Evolutionary conservation across 768 basidiomycete species (phyloP), one percentile per base, ranked within the genome.

Genomic region (Lactifluus echinatus): DNA sequence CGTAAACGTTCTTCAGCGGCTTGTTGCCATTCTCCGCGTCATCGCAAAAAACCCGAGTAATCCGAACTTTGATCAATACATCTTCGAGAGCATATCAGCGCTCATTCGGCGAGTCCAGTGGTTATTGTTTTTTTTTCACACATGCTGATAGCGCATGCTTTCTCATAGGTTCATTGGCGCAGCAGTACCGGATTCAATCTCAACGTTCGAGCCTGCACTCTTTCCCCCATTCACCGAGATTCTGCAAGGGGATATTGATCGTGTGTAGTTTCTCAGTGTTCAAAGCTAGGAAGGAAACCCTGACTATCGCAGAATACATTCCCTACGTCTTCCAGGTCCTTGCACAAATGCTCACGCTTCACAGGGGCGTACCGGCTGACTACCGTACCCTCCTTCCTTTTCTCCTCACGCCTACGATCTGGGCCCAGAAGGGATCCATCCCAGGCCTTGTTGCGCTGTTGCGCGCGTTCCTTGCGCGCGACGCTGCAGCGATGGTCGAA

Each of bases 301-400:
- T 34, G 46, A 34, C n/a, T 3, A 33, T 26, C 23, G 3, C 70
- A 93, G 95, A 97, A 74, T 98, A 96, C 67, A 85, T 98, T 46
- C 95, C 96, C 4, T 99, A 96, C 69, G 88, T 89, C 53, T 97
- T 98, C 78, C 96, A 99, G 67, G 81, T 99, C 63, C 82, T 97
- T 44, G 87, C 93, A 0, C 96, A 98, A 66, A 93, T 99, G 79
- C 85, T 99, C 29, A 87, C 93, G 61, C 73, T 91, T 2, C 93
- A 95, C 63, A 72, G 69, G 2, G 74, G 77, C 7, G 75, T 94
- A 2, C 93, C 95, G 1, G 71, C 75, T 0, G 80, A 86, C 54
- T 99, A 97, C 72, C 83, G 84, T 26, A 73, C 77, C 28, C 75
- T 98, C 8, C 78, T 97, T 6, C 86, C 84, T 0, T 84, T 92